phyloP scores from a whole-genome alignment of 2,329 filamentous ascomycete species.

The Claviceps pazoutovae region DNA sequence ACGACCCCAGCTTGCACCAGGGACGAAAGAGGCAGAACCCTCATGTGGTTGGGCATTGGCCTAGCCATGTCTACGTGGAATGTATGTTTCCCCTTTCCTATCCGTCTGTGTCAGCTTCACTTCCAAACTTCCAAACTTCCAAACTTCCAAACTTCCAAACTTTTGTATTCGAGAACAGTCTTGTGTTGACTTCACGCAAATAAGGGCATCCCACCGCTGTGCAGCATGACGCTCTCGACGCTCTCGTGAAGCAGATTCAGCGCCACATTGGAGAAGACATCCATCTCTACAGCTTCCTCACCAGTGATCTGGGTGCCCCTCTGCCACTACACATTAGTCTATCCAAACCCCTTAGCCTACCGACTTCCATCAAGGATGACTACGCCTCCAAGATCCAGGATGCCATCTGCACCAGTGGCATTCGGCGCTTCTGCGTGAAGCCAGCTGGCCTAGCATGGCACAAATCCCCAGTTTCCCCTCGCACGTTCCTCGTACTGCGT shows the following conservation, averaged over 20 bases:
- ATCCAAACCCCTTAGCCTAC: constrained; percentile 65
- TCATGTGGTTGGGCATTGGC: constrained; percentile 83
- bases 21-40: constrained; percentile 72
- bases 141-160: too few relatives aligned
- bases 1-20: constrained; percentile 74
- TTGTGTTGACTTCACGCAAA: not conserved
- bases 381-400: constrained; percentile 47
- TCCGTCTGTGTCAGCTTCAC: not conserved
- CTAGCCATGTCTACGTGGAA: constrained; percentile 82
- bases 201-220: constrained; percentile 39
- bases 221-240: constrained; percentile 33
- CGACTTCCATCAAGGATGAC: constrained; percentile 52
- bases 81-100: constrained; percentile 48
- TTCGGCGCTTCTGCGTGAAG: constrained; percentile 23
- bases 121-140: too few relatives aligned
- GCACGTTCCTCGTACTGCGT: constrained; percentile 74
- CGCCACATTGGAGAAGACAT: constrained; percentile 17
- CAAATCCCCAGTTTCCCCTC: constrained; percentile 42
- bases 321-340: constrained; percentile 83
- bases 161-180: too few relatives aligned
- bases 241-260: constrained; percentile 26
- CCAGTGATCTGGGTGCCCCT: constrained; percentile 62
- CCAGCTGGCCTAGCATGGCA: constrained; percentile 32
- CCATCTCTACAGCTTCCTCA: constrained; percentile 54
- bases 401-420: constrained; percentile 19